Conservation (phyloP, 345 rosid species). For the Excoecaria cochinchinensis region DNA sequence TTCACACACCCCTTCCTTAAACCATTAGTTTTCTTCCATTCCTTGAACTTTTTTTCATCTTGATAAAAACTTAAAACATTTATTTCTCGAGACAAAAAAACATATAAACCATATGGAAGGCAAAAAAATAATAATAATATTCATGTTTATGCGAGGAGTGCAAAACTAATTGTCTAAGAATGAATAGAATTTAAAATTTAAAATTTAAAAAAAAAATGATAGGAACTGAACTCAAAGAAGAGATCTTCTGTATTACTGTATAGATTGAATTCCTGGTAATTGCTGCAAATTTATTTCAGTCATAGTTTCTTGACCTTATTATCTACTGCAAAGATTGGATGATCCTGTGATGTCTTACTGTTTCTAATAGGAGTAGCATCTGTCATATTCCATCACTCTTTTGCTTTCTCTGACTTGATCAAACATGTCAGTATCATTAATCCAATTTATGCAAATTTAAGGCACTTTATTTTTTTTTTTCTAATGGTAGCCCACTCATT, state of each 20-base stretch:
- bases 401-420: not conserved
- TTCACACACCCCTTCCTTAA: too few relatives aligned
- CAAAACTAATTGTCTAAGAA: too few relatives aligned
- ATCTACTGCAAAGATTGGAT: not conserved
- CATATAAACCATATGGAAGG: too few relatives aligned
- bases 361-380: not conserved
- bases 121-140: too few relatives aligned
- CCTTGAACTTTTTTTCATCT: too few relatives aligned
- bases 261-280: not conserved
- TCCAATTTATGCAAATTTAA: not conserved
- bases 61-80: too few relatives aligned
- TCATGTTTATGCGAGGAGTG: too few relatives aligned
- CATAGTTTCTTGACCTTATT: not conserved
- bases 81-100: too few relatives aligned
- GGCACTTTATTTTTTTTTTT: not conserved
- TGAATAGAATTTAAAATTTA: too few relatives aligned
- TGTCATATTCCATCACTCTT: not conserved
- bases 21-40: too few relatives aligned
- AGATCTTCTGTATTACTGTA: not conserved
- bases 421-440: constrained; percentile 1
- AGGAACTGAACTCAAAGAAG: too few relatives aligned
- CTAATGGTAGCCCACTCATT: not conserved
- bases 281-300: not conserved
- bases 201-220: too few relatives aligned
- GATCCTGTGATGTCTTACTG: not conserved